Evolutionary conservation across 2,329 filamentous ascomycete species (phyloP).

Genomic region (Plectosphaerella sp.): DNA sequence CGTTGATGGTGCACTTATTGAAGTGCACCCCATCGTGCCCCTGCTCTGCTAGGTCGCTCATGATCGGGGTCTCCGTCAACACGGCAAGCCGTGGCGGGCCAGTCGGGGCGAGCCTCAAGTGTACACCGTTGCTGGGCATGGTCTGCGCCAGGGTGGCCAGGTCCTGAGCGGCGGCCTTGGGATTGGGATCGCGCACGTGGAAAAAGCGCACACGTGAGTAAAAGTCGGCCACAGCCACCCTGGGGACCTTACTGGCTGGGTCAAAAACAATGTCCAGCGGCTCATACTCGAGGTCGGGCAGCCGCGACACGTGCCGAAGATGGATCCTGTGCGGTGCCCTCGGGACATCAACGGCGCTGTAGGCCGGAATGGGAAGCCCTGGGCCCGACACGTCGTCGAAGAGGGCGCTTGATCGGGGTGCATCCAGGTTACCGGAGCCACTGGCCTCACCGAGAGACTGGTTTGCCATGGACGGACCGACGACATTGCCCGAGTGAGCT

Average conservation of each 20-base stretch:
- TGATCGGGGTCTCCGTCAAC: constrained; percentile 1
- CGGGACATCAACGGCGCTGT: background rate
- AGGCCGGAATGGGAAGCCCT: background rate
- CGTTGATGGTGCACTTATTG: constrained; percentile 2
- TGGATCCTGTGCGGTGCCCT: background rate
- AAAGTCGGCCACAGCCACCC: constrained; percentile 8
- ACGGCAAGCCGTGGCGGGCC: constrained; percentile 3
- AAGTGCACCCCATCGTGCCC: constrained; percentile 8
- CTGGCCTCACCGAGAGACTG: background rate
- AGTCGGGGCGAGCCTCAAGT: constrained; percentile 6
- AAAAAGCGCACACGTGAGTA: constrained; percentile 6
- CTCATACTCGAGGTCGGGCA: constrained; percentile 8
- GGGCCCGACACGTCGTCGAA: background rate
- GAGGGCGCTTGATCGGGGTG: background rate
- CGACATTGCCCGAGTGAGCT: background rate
- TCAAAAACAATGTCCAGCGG: constrained; percentile 6
- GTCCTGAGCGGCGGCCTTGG: background rate
- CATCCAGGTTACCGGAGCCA: background rate
- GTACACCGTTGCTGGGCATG: constrained; percentile 4
- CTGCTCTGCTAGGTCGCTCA: background rate
- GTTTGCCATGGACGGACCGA: background rate
- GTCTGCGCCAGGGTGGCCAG: background rate
- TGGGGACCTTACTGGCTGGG: background rate
- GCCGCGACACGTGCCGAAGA: constrained; percentile 5
- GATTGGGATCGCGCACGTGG: constrained; percentile 2